Conservation (phyloP, 2,329 filamentous ascomycete genomes). For the Elsinoe batatas region DNA sequence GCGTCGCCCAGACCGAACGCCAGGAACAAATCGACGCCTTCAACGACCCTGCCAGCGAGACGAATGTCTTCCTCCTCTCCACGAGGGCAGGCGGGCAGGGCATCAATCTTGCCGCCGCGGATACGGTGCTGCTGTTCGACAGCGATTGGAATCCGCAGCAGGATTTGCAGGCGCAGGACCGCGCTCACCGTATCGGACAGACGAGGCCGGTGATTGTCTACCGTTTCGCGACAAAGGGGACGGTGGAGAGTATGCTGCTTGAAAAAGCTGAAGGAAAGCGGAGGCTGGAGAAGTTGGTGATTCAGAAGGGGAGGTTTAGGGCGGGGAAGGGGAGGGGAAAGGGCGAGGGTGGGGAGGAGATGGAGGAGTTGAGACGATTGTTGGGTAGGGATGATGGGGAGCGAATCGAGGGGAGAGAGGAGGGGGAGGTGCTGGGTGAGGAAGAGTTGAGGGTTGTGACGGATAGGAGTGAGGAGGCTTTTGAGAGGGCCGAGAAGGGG, state of each 20-base stretch:
- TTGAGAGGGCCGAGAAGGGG: constrained; percentile 66
- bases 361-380: constrained; percentile 39
- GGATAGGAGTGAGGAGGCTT: constrained; percentile 61
- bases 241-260: constrained; percentile 79
- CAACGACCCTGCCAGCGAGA: constrained; percentile 31
- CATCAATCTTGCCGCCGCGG: constrained; percentile 84
- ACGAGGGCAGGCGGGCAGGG: constrained; percentile 90
- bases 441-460: constrained; percentile 68
- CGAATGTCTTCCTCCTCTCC: constrained; percentile 72
- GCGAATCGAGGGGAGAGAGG: constrained; percentile 47
- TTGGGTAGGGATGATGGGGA: constrained; percentile 56
- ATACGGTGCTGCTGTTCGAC: constrained; percentile 89
- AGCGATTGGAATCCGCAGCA: constrained; percentile 93
- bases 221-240: constrained; percentile 83
- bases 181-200: constrained; percentile 89
- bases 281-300: constrained; percentile 85
- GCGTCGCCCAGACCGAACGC: constrained; percentile 57
- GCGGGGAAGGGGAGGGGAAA: constrained; percentile 33
- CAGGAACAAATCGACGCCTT: constrained; percentile 41
- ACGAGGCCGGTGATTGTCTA: constrained; percentile 87
- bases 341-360: constrained; percentile 41
- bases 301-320: constrained; percentile 80
- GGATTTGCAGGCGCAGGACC: constrained; percentile 91
- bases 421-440: constrained; percentile 60
- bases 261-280: constrained; percentile 86